phyloP scores from a whole-genome alignment of 169 alveolate species.

The Theileria equi region DNA sequence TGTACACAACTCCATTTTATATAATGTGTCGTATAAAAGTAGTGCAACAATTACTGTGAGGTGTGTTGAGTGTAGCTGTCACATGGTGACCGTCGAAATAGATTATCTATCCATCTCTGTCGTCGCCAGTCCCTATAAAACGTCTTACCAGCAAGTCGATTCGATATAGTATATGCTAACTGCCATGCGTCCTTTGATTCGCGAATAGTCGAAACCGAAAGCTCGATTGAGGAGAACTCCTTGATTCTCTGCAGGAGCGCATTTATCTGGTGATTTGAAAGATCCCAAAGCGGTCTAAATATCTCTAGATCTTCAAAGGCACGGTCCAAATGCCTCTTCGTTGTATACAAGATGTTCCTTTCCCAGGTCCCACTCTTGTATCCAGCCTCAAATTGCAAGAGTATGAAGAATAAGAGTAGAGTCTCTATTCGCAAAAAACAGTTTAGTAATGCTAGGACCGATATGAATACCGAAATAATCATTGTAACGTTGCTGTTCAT shows the following conservation, averaged over 20 bases:
- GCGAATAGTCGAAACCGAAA: conserved; percentile 36
- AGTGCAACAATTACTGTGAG: conserved; percentile 6
- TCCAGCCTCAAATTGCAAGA: conserved; percentile 49
- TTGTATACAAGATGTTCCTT: conserved; percentile 16
- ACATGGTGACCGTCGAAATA: conserved; percentile 62
- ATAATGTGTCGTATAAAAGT: conserved; percentile 14
- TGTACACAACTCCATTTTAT: conserved; percentile 88
- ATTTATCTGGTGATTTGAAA: conserved; percentile 32
- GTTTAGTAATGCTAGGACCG: conserved; percentile 19
- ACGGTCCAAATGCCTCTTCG: conserved; percentile 27
- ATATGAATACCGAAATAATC: conserved; percentile 23
- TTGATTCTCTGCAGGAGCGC: conserved; percentile 24
- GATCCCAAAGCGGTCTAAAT: conserved; percentile 63
- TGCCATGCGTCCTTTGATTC: conserved; percentile 40
- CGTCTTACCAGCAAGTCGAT: conserved; percentile 17
- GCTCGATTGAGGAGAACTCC: conserved; percentile 38
- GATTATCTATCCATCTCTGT: conserved; percentile 54
- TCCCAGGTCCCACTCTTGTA: conserved; percentile 61
- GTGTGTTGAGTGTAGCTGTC: conserved; percentile 7
- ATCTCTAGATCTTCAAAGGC: conserved; percentile 49
- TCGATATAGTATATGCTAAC: conserved; percentile 38
- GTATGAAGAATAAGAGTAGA: conserved; percentile 33
- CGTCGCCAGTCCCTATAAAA: conserved; percentile 29
- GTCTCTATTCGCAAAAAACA: conserved; percentile 23
- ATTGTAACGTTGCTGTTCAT: conserved; percentile 33